Base-by-base conservation (phyloP, 1,284 basidiomycete species). In the Caloboletus inedulis region DNA sequence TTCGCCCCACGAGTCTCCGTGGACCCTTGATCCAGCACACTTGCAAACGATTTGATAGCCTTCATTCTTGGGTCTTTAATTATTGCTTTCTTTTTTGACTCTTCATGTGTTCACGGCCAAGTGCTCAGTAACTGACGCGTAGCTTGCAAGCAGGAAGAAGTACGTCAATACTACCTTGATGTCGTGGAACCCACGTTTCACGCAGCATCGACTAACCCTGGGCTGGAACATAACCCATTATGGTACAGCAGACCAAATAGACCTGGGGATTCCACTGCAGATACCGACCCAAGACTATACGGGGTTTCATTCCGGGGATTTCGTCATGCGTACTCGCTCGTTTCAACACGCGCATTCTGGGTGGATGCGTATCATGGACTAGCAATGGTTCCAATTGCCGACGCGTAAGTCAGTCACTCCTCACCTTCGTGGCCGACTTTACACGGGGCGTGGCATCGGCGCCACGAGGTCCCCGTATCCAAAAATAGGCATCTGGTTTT, bases 331-430 rank as follows among this genome's bases (percentile, higher is more conserved):
- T 95, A 87, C 71, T 80, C 85, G 4, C 79, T 96, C 27, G 90
- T 95, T 37, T 89, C 86, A 10, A 92, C 92, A 3, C 79, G 94
- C 36, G 88, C 94, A 0, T 98, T 98, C 72, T 73, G 91, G 48
- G 84, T 95, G 49, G 94, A 97, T 68, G 78, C 84, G 4, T 94
- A 85, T 68, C 91, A 95, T 69, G 84, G 85, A 2, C 75, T 94
- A 19, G 82, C 89, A 1, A 89, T 98, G 81, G 91, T 94, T 13
- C 93, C 94, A 1, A 81, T 95, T 55, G 92, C 93, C 27, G 94
- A 96, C 70, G 79, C 85, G 82, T 91, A 66, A 71, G 89, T 79
- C 23, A 71, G 89, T 79, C 23, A 23, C 13, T 29, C 18, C 12
- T 52, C 30, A 21, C 39, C 41, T 35, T 54, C 23, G 43, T 21